Conservation (phyloP, 1,284 basidiomycete genomes). For the Rhodotorula sp. region DNA sequence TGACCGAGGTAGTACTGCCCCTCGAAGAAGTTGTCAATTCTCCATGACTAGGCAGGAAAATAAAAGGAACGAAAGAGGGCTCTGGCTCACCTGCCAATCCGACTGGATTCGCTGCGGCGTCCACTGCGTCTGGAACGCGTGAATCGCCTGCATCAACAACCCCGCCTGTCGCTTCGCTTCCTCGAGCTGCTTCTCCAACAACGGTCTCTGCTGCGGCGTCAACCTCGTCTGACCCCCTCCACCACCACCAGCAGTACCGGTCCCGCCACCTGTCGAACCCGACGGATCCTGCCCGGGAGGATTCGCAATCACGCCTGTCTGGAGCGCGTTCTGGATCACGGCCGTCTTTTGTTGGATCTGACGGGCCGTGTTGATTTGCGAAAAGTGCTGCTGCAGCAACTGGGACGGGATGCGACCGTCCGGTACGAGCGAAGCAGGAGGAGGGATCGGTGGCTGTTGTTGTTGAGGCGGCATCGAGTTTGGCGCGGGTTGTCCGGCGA, state of each 20-base stretch:
- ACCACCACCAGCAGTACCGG: background rate
- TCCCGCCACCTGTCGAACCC: background rate
- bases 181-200: slow-evolving; percentile 28
- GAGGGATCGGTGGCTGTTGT: background rate
- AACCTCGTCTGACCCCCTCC: slow-evolving; percentile 14
- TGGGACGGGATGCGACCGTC: slow-evolving; percentile 24
- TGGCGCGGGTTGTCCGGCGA: background rate
- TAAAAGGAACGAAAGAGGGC: background rate
- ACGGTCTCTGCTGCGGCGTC: slow-evolving; percentile 16
- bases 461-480: background rate
- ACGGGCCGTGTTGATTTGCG: slow-evolving; percentile 11
- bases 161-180: slow-evolving; percentile 25
- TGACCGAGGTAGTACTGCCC: slow-evolving; percentile 18
- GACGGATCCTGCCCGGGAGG: slow-evolving; percentile 2
- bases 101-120: slow-evolving; percentile 16
- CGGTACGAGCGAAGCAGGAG: slow-evolving; percentile 1
- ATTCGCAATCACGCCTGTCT: slow-evolving; percentile 18
- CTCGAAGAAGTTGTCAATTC: rapidly evolving
- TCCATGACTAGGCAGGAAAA: too few species aligned
- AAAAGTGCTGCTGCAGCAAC: slow-evolving; percentile 27
- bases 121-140: slow-evolving; percentile 28
- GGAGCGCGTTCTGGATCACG: slow-evolving; percentile 17
- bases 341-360: slow-evolving; percentile 11
- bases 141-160: slow-evolving; percentile 2
- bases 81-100: slow-evolving; percentile 21